Base-by-base conservation (phyloP, 2,329 filamentous ascomycete genomes). In the Pseudocercospora pini-densiflorae region DNA sequence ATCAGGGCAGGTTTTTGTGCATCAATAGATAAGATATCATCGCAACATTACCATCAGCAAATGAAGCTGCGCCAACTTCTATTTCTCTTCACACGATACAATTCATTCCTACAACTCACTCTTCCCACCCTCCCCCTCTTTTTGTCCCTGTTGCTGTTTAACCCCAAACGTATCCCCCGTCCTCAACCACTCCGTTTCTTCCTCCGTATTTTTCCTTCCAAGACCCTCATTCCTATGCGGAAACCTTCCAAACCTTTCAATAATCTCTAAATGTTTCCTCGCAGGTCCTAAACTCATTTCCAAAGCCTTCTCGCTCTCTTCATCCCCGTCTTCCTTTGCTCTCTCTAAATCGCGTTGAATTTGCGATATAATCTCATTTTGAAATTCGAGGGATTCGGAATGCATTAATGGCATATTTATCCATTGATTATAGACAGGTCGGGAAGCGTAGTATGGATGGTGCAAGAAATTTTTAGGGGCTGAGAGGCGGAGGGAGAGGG, bases 1-100 rank as follows among this genome's bases (percentile, higher is more conserved):
- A 73, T 92, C 90, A 45, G 95, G 95, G 0, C 90, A 94, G 77
- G 89, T 98, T 54, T 97, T 95, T 84, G 89, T 97, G 61, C 97
- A 88, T 77, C 86, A 87, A 76, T 89, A 59, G 57, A 51, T 51
- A 1, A 3, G 14, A 16, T 5, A 21, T 21, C 23, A 24, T 51
- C 47, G 10, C 14, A 51, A 8, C 21, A 21, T 14, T 12, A 1
- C 27, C 10, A 14, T 51, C 5, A 23, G 47, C 19, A 51, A 24
- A 3, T 40, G 14, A 16, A 1, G 6, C 36, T 40, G 36, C 36
- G 2, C 14, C 14, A 40, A 40, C 2, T 40, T 2, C 5, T 1
- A 40, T 10, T 2, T 40, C 6, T 40, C 14, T 10, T n/a, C n/a
- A n/a, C n/a, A n/a, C n/a, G n/a, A n/a, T n/a, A n/a, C n/a, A n/a